These are phyloP conservation scores for Paecilomyces variotii DNA, from an alignment of 2,329 filamentous ascomycete species.

Conservation along the genomic window DNA sequence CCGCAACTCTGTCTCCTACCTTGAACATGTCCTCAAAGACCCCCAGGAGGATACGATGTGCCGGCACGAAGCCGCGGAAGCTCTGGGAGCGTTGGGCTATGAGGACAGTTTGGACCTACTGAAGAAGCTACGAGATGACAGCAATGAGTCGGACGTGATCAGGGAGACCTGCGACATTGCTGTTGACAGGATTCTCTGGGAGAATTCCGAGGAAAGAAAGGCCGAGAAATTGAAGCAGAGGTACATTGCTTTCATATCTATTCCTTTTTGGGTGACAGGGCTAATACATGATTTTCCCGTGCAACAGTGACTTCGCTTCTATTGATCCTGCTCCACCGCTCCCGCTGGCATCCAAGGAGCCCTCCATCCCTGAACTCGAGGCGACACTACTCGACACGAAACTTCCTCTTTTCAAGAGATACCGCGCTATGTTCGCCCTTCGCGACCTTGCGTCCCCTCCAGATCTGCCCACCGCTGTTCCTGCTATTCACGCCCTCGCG, in stretches of 20 bases:
- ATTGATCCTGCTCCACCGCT: conserved; percentile 91
- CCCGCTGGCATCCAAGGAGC: conserved; percentile 54
- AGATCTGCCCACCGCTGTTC: conserved; percentile 77
- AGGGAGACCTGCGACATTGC: conserved; percentile 95
- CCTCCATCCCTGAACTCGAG: conserved; percentile 66
- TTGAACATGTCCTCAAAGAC: conserved; percentile 68
- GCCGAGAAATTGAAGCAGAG: conserved; percentile 73
- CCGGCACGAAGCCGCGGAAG: conserved; percentile 92
- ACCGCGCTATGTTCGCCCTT: conserved; percentile 96
- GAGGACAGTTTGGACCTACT: conserved; percentile 65
- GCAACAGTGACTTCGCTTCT: conserved; percentile 77
- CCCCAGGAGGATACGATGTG: conserved; percentile 87
- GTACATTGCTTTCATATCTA: conserved; percentile 40
- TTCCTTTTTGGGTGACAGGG: conserved; percentile 7
- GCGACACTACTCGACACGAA: conserved; percentile 69
- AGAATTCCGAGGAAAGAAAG: conserved; percentile 64
- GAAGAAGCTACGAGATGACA: conserved; percentile 63
- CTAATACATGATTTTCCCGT: conserved; percentile 20
- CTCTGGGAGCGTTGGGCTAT: conserved; percentile 78
- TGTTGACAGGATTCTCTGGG: conserved; percentile 89
- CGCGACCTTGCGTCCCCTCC: conserved; percentile 91
- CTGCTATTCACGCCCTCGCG: conserved; percentile 79
- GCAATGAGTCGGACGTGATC: conserved; percentile 71
- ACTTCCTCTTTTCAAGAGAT: conserved; percentile 79
- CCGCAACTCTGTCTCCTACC: conserved; percentile 60